phyloP scores from a whole-genome alignment of 495 filamentous ascomycete genomes.

The Hypoxylon fuscum region DNA sequence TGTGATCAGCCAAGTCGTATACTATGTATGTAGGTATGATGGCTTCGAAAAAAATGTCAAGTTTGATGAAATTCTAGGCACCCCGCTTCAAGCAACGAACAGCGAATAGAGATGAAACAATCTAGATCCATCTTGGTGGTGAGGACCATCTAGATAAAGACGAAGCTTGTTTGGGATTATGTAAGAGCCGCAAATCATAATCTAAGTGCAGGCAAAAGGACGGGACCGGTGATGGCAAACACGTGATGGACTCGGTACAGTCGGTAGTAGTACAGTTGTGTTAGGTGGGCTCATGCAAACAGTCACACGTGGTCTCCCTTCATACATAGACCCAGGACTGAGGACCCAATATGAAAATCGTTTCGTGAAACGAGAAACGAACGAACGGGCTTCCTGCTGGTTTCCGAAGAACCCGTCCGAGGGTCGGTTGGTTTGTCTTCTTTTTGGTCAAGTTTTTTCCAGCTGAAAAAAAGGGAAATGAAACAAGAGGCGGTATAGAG shows the following conservation, averaged over 20 bases:
- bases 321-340: not conserved
- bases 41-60: not conserved
- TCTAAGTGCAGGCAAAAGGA: not conserved
- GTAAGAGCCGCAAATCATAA: constrained; percentile 9
- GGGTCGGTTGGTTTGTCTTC: not conserved
- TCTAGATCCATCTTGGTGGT: constrained; percentile 26
- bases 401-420: constrained; percentile 15
- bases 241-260: constrained; percentile 16
- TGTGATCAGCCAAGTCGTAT: constrained; percentile 17
- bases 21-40: not conserved
- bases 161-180: too few relatives aligned
- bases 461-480: constrained; percentile 35
- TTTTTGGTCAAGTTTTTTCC: constrained; percentile 1
- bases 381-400: constrained; percentile 8
- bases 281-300: constrained; percentile 16
- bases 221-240: constrained; percentile 7
- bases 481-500: constrained; percentile 26
- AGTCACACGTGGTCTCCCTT: constrained; percentile 28
- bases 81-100: constrained; percentile 10
- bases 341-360: constrained; percentile 14
- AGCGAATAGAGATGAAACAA: constrained; percentile 21
- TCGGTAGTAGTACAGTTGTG: constrained; percentile 2
- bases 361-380: constrained; percentile 32
- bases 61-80: not conserved
- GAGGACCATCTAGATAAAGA: constrained; percentile 8